Conservation (phyloP, 2,329 filamentous ascomycete genomes). For the Dendryphion nanum region DNA sequence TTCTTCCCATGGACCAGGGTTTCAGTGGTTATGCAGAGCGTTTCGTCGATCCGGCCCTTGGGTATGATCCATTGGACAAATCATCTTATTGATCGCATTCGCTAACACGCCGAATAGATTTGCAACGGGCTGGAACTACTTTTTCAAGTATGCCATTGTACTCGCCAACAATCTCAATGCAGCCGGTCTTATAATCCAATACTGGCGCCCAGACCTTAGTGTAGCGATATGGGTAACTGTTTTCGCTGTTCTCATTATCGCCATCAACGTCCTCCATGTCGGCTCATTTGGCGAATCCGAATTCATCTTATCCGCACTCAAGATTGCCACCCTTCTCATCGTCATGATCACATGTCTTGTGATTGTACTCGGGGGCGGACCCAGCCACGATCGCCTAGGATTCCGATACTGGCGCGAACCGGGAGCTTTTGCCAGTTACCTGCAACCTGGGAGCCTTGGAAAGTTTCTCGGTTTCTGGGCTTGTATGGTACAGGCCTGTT, state of each 20-base stretch:
- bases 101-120: conserved; percentile 13
- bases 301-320: conserved; percentile 53
- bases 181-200: conserved; percentile 32
- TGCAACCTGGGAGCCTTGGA: conserved; percentile 57
- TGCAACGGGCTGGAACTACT: conserved; percentile 10
- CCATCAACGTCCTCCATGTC: conserved; percentile 39
- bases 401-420: conserved; percentile 70
- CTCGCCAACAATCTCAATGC: conserved; percentile 35
- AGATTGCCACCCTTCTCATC: conserved; percentile 41
- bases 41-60: conserved; percentile 49
- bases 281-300: conserved; percentile 48
- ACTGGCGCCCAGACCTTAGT: conserved; percentile 33
- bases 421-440: conserved; percentile 49
- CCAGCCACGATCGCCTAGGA: conserved; percentile 44
- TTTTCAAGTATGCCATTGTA: conserved; percentile 30
- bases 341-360: conserved; percentile 35
- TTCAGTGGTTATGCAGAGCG: conserved; percentile 39
- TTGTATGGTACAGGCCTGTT: conserved; percentile 54
- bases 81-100: neutral
- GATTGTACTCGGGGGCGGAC: conserved; percentile 36
- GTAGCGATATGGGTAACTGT: conserved; percentile 37
- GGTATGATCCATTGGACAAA: conserved; percentile 10
- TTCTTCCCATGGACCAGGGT: conserved; percentile 40
- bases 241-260: conserved; percentile 34
- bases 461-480: conserved; percentile 61